Conservation (phyloP, 352 stramenopile species). For the Pythium utonaiense region DNA sequence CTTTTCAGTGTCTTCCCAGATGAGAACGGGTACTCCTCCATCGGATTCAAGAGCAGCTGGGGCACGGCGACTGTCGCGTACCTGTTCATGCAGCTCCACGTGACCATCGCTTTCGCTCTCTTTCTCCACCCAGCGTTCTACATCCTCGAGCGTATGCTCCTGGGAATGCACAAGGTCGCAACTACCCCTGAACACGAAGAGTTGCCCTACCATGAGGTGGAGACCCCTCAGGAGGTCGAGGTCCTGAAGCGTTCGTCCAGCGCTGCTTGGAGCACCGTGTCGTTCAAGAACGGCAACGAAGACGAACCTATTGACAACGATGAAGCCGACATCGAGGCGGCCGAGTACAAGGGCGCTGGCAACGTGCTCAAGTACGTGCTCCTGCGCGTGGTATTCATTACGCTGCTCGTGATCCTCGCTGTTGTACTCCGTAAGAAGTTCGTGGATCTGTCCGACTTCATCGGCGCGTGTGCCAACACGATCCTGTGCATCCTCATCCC, state of each 20-base stretch:
- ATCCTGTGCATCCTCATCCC: constrained; percentile 61
- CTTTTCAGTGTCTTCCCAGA: constrained; percentile 22
- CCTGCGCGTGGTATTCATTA: constrained; percentile 52
- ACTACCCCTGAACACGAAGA: constrained; percentile 2
- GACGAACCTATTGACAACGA: constrained; percentile 21
- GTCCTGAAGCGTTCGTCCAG: constrained; percentile 16
- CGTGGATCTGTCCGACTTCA: constrained; percentile 59
- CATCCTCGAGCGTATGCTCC: constrained; percentile 15
- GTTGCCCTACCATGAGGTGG: background rate
- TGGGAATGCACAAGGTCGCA: too few species aligned
- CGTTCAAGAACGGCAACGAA: constrained; percentile 8
- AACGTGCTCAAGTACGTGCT: constrained; percentile 44
- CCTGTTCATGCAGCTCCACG: constrained; percentile 43
- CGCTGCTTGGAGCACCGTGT: constrained; percentile 26
- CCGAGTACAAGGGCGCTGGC: constrained; percentile 35
- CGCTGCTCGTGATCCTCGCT: constrained; percentile 34
- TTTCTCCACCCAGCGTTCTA: constrained; percentile 31
- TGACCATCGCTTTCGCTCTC: constrained; percentile 33
- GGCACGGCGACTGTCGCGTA: constrained; percentile 26
- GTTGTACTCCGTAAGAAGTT: constrained; percentile 43
- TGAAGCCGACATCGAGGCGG: constrained; percentile 28
- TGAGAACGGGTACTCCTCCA: constrained; percentile 1
- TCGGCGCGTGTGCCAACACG: constrained; percentile 50
- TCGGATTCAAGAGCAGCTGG: constrained; percentile 24
- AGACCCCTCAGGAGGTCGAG: constrained; percentile 6